Base-by-base conservation (phyloP, 495 filamentous ascomycete genomes). In the Hypoxylon cercidicola region DNA sequence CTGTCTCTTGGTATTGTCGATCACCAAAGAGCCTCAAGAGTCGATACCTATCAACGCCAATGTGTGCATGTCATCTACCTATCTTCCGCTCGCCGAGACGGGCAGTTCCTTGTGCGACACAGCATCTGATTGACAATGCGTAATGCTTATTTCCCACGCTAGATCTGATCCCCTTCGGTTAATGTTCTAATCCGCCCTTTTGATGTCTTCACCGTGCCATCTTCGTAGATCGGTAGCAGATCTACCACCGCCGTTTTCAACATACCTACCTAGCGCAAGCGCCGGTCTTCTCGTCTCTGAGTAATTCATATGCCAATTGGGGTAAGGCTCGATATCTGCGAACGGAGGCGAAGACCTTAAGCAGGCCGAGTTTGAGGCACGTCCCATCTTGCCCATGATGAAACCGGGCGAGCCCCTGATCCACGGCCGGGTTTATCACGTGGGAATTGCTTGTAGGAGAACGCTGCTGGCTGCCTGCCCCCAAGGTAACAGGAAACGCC, bases 321-420 rank as follows among this genome's bases (percentile, higher is more conserved):
- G 35, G 43, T 41, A 52, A 48, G 19, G 28, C 41, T 37, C 41
- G n/a, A 19, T 28, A 41, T 37, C 41, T 13, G 13, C 19, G 28
- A 30, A 30, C 51, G 63, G 63, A 56, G 25, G 30, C 12, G 23
- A 58, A 13, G 11, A 25, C 32, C 53, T 54, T 63, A 44, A 52
- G 60, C 28, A 44, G 50, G 18, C 65, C 65, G 54, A 60, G 65
- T 63, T 68, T 68, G 55, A 68, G 54, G 59, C 65, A 55, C 52
- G 60, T 68, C 65, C 60, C 55, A 63, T 59, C 54, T 48, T 60
- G 41, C 65, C 25, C 49, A 43, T 63, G 49, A 60, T 68, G 65
- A 68, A 68, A 68, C 65, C 35, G 16, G 55, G 47, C 53, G 13
- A 12, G 18, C 60, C 65, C 65, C 65, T 68, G 64, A 68, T 59